These are phyloP conservation scores for Coemansia sp. DNA, from an alignment of 192 early-diverging fungal species.

Conservation along the genomic window DNA sequence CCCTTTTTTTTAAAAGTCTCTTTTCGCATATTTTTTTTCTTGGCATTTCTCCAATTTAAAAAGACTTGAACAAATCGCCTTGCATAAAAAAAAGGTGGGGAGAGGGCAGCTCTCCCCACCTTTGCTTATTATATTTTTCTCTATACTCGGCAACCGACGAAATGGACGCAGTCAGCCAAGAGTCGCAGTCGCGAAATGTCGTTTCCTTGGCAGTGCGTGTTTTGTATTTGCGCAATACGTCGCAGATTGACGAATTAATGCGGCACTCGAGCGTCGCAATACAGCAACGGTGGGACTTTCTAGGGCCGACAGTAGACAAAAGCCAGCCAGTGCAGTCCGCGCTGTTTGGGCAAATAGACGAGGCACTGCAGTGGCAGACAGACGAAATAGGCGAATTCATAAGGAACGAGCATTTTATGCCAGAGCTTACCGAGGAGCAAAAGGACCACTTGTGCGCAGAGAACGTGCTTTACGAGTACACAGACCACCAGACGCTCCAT, in stretches of 20 bases:
- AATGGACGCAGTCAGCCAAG: neutral
- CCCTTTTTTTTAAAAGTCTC: no score
- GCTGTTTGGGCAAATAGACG: constrained; percentile 13
- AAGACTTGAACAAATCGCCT: no score
- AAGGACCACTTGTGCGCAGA: constrained; percentile 14
- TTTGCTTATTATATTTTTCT: no score
- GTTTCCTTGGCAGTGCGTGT: neutral
- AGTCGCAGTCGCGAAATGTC: neutral
- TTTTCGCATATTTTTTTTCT: no score
- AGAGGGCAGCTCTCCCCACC: no score
- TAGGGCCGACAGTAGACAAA: constrained; percentile 19
- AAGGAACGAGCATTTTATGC: constrained; percentile 30
- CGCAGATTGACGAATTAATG: constrained; percentile 46
- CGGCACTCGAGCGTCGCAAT: constrained; percentile 12
- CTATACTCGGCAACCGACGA: no score
- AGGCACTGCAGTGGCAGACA: constrained; percentile 13
- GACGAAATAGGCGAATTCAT: constrained; percentile 28
- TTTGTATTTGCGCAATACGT: constrained; percentile 26
- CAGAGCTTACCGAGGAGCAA: constrained; percentile 43
- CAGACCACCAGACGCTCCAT: constrained; percentile 10
- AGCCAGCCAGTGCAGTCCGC: neutral
- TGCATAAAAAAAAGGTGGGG: no score
- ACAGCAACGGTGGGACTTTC: constrained; percentile 49
- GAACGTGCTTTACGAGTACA: constrained; percentile 16
- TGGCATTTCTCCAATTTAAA: no score